Evolutionary conservation across 108 stramenopile species (phyloP).

Genomic region (Parietichytrium sp.): DNA sequence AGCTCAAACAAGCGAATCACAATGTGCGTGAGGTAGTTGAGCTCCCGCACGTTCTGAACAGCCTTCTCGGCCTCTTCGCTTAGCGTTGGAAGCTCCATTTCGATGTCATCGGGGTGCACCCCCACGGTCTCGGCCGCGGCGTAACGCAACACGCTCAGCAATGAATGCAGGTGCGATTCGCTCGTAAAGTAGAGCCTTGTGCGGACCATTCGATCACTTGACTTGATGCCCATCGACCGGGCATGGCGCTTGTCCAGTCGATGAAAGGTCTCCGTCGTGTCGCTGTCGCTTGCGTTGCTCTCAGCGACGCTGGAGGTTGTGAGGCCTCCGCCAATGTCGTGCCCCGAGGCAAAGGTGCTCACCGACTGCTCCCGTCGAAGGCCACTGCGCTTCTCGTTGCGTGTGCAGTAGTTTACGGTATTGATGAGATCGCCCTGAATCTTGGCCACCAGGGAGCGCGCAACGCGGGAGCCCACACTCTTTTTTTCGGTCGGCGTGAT

Average conservation of each 20-base stretch:
- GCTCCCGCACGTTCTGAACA: conserved; percentile 73
- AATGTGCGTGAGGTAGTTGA: conserved; percentile 93
- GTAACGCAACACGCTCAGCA: conserved; percentile 89
- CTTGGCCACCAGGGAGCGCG: conserved; percentile 85
- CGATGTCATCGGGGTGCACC: background rate
- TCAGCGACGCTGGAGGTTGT: background rate
- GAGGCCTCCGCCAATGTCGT: background rate
- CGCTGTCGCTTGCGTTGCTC: background rate
- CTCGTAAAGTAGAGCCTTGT: conserved; percentile 92
- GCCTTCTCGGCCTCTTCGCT: conserved; percentile 48
- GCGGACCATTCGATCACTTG: conserved; percentile 88
- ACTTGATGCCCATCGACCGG: conserved; percentile 84
- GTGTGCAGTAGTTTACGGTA: conserved; percentile 19
- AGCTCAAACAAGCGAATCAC: conserved; percentile 90
- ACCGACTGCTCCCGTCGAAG: too few relatives aligned
- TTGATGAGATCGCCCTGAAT: conserved; percentile 68
- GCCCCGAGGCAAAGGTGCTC: background rate
- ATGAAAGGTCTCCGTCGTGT: conserved; percentile 34
- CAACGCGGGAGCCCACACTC: conserved; percentile 83
- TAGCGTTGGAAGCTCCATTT: conserved; percentile 40
- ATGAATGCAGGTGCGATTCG: conserved; percentile 93
- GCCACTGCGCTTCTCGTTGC: too few relatives aligned
- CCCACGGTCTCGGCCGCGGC: conserved; percentile 56
- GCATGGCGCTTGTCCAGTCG: conserved; percentile 60
- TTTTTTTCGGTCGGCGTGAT: conserved; percentile 77